Percentiles rank a stretch among this genome's conserved stretches.
These are phyloP conservation scores for Xylaria hypoxylon DNA, from an alignment of 2,329 filamentous ascomycete genomes.

Conservation along the genomic window DNA sequence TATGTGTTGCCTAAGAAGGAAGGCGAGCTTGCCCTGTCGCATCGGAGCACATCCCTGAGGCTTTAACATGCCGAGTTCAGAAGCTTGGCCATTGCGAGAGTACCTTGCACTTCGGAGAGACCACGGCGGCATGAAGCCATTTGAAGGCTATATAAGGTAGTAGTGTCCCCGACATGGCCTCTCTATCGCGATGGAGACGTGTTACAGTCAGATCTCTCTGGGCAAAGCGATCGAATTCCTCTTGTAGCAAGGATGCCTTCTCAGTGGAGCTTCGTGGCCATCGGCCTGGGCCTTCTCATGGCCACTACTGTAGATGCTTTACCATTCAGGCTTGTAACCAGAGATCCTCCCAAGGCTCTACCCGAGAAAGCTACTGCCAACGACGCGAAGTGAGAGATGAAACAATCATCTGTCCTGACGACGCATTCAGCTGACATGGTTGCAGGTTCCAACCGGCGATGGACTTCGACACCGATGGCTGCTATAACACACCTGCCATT, in stretches of 20 bases:
- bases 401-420: neutral
- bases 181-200: neutral
- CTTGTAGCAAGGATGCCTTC: conserved; percentile 42
- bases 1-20: conserved; percentile 45
- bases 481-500: conserved; percentile 57
- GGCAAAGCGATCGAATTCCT: neutral
- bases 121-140: neutral
- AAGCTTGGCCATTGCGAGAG: conserved; percentile 23
- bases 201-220: neutral
- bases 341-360: conserved; percentile 46
- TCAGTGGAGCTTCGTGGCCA: conserved; percentile 41
- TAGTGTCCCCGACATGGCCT: neutral
- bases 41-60: conserved; percentile 29
- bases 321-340: conserved; percentile 40
- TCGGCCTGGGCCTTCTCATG: conserved; percentile 43
- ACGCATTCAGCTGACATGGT: neutral
- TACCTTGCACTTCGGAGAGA: conserved; percentile 4
- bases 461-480: conserved; percentile 54
- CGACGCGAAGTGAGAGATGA: conserved; percentile 45
- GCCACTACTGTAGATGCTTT: conserved; percentile 38
- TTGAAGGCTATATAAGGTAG: conserved; percentile 24
- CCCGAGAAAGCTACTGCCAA: conserved; percentile 45
- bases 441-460: conserved; percentile 47
- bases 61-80: conserved; percentile 33
- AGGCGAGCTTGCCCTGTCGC: conserved; percentile 39